These are phyloP conservation scores for sorghum (Sorghum bicolor) DNA, from an alignment of 176 grass and related monocot genomes.

Conservation along the genomic window DNA sequence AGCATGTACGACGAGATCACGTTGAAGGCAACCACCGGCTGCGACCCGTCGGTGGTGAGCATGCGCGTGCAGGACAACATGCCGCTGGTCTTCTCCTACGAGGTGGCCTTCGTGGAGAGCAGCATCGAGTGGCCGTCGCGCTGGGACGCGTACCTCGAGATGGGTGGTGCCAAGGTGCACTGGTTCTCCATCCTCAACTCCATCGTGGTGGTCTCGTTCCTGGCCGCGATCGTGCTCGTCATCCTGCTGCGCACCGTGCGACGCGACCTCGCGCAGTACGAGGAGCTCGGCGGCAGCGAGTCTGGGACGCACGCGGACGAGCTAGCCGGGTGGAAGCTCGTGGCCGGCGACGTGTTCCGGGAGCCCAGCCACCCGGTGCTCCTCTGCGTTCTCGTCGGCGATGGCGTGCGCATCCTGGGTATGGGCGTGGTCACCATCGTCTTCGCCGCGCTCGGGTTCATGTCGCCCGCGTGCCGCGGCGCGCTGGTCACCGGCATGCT, in stretches of 20 bases:
- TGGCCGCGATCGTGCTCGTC: constrained; percentile 57
- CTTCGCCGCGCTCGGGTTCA: constrained; percentile 77
- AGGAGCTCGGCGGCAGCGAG: constrained; percentile 32
- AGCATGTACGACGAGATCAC: constrained; percentile 54
- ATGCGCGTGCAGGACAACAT: constrained; percentile 35
- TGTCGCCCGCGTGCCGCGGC: constrained; percentile 64
- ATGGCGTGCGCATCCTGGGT: constrained; percentile 60
- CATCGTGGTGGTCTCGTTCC: constrained; percentile 53
- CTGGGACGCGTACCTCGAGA: constrained; percentile 65
- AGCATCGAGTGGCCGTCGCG: constrained; percentile 58
- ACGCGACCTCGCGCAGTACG: constrained; percentile 55
- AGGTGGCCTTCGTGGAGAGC: constrained; percentile 52
- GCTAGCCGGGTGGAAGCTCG: constrained; percentile 60
- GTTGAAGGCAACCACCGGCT: constrained; percentile 15
- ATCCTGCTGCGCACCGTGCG: constrained; percentile 70
- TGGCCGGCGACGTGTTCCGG: constrained; percentile 50
- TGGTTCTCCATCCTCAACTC: constrained; percentile 85
- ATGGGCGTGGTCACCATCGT: constrained; percentile 68
- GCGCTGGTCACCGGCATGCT: constrained; percentile 62
- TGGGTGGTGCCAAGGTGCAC: constrained; percentile 62
- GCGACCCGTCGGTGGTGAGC: constrained; percentile 42
- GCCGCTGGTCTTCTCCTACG: constrained; percentile 54
- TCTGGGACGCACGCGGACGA: constrained; percentile 18
- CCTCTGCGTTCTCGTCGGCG: constrained; percentile 57
- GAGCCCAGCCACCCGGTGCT: constrained; percentile 41